phyloP scores from a whole-genome alignment of 2,329 filamentous ascomycete genomes.

The Diaporthe ilicicola region DNA sequence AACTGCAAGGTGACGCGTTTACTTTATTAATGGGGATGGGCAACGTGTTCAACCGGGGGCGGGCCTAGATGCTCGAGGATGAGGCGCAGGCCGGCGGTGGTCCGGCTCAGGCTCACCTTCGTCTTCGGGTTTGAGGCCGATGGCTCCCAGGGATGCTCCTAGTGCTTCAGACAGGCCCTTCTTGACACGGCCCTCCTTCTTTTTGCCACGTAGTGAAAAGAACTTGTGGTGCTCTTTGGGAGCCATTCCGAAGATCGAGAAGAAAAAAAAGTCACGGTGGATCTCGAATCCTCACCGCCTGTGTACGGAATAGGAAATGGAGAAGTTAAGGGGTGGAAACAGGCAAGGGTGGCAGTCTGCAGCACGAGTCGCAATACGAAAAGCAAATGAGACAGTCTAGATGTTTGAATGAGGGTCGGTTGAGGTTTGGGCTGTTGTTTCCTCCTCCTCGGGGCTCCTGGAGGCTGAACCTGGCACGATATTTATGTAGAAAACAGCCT shows the following conservation, averaged over 20 bases:
- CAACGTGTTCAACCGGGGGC: conserved; percentile 30
- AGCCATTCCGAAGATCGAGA: conserved; percentile 31
- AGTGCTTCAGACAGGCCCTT: conserved; percentile 33
- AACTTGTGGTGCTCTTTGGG: conserved; percentile 33
- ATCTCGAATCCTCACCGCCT: conserved; percentile 33
- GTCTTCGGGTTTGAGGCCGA: conserved; percentile 31
- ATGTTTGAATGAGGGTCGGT: conserved; percentile 24
- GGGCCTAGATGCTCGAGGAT: background rate
- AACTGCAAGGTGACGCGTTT: conserved; percentile 25
- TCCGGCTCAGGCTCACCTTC: conserved; percentile 29
- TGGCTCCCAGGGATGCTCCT: conserved; percentile 32
- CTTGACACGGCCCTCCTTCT: conserved; percentile 32
- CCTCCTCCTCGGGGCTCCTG: conserved; percentile 2
- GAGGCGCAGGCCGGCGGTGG: background rate
- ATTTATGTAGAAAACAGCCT: conserved; percentile 24
- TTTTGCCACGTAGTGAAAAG: conserved; percentile 33
- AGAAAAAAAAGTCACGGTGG: conserved; percentile 30
- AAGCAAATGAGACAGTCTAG: conserved; percentile 24
- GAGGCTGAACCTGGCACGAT: conserved; percentile 26
- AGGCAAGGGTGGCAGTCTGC: conserved; percentile 26
- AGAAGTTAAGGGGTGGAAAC: conserved; percentile 31
- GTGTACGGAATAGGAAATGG: conserved; percentile 33
- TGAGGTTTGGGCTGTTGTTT: conserved; percentile 15
- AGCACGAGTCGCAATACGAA: conserved; percentile 34
- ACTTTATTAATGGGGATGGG: conserved; percentile 32